Conservation (phyloP, 768 basidiomycete species). For the Tephrocybe sp. region DNA sequence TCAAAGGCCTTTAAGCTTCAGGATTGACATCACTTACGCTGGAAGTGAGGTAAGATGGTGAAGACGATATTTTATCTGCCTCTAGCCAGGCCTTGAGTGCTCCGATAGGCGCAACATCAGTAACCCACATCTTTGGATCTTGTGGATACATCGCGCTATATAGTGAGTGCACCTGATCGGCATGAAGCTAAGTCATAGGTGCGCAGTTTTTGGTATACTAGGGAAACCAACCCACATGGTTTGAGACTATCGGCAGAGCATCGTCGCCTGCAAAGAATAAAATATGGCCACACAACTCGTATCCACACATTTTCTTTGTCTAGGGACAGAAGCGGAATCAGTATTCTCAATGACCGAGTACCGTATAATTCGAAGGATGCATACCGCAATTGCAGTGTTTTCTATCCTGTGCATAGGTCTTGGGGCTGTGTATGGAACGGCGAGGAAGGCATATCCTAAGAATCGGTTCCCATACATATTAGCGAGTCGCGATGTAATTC, state of each 20-base stretch:
- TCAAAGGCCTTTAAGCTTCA: too few species aligned
- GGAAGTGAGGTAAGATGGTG: constrained; percentile 28
- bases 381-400: constrained; percentile 22
- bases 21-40: too few species aligned
- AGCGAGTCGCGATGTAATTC: constrained; percentile 34
- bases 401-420: constrained; percentile 27
- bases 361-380: neutral
- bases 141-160: constrained; percentile 34
- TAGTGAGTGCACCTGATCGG: constrained; percentile 43
- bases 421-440: constrained; percentile 35
- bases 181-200: too few species aligned
- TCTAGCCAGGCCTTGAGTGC: constrained; percentile 35
- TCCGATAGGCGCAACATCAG: constrained; percentile 35
- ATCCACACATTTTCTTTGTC: constrained; percentile 35
- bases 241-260: constrained; percentile 31
- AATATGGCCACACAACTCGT: constrained; percentile 38
- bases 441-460: constrained; percentile 39
- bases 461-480: constrained; percentile 38
- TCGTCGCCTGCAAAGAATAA: constrained; percentile 34
- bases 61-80: constrained; percentile 24
- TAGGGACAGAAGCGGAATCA: constrained; percentile 2
- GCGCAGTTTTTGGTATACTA: too few species aligned
- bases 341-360: neutral
- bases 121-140: constrained; percentile 35
- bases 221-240: constrained; percentile 25